Percentiles rank a stretch among this genome's conserved stretches.
Conservation (phyloP, 352 stramenopile genomes). For the Phytopythium mirpurense region DNA sequence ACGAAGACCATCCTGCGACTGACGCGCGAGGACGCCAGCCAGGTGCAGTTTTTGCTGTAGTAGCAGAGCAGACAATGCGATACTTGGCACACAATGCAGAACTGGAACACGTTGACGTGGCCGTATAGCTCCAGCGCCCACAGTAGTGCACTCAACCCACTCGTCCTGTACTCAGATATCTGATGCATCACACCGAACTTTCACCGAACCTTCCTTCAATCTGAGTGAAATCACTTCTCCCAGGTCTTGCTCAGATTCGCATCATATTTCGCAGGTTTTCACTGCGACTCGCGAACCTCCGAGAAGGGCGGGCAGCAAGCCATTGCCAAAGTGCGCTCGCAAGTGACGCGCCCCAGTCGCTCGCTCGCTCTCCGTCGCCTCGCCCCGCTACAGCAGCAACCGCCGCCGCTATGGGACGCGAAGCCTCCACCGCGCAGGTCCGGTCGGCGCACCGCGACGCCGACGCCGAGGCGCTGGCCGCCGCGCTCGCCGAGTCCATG, state of each 20-base stretch:
- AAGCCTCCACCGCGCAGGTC: neutral
- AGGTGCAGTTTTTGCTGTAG: conserved; percentile 78
- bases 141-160: neutral
- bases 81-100: neutral
- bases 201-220: conserved; percentile 15
- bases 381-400: too few species aligned
- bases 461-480: conserved; percentile 66
- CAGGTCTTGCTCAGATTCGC: neutral
- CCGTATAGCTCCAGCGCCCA: neutral
- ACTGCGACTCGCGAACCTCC: neutral
- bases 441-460: conserved; percentile 41
- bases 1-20: conserved; percentile 56
- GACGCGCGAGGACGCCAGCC: conserved; percentile 73
- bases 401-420: neutral
- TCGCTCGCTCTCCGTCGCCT: neutral
- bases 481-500: conserved; percentile 53
- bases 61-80: too few species aligned
- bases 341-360: too few species aligned
- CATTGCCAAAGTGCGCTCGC: too few species aligned
- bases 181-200: conserved; percentile 6
- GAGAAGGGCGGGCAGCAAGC: too few species aligned
- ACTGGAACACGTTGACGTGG: conserved; percentile 2
- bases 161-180: neutral
- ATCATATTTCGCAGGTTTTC: conserved; percentile 1
- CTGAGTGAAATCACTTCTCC: neutral